A percentile compares a stretch with the other conserved stretches of the same genome.
Evolutionary conservation across 306 rosid genomes (phyloP).

Genomic region (Phaseolus lunatus): DNA sequence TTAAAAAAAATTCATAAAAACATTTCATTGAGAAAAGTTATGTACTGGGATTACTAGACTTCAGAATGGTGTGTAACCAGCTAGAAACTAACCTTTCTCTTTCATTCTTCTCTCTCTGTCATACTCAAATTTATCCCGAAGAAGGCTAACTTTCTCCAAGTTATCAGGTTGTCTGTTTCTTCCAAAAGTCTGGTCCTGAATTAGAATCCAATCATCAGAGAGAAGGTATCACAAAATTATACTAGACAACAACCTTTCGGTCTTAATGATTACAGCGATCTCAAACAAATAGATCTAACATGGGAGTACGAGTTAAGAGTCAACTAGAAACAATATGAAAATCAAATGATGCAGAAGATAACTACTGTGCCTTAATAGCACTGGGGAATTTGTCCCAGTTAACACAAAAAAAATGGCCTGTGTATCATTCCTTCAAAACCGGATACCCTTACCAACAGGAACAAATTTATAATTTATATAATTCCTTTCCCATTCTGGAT

Average conservation of each 20-base stretch:
- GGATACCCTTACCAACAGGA: not conserved
- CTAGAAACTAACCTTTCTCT: constrained; percentile 77
- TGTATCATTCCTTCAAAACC: not conserved
- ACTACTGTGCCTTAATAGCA: not conserved
- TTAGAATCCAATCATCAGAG: constrained; percentile 47
- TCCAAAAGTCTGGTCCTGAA: constrained; percentile 70
- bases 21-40: constrained; percentile 6
- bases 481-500: constrained; percentile 17
- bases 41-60: constrained; percentile 7
- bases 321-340: constrained; percentile 11
- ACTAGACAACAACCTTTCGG: constrained; percentile 21
- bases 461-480: not conserved
- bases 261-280: constrained; percentile 24
- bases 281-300: constrained; percentile 8
- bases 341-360: not conserved
- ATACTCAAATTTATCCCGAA: constrained; percentile 91
- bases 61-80: not conserved
- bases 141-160: constrained; percentile 74
- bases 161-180: constrained; percentile 62
- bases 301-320: not conserved
- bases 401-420: not conserved
- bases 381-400: not conserved
- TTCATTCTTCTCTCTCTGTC: constrained; percentile 92
- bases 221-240: constrained; percentile 12
- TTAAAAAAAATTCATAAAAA: constrained; percentile 12